Evolutionary conservation across 129 eudicot species (phyloP).

Genomic region (Pulicaria dysenterica): DNA sequence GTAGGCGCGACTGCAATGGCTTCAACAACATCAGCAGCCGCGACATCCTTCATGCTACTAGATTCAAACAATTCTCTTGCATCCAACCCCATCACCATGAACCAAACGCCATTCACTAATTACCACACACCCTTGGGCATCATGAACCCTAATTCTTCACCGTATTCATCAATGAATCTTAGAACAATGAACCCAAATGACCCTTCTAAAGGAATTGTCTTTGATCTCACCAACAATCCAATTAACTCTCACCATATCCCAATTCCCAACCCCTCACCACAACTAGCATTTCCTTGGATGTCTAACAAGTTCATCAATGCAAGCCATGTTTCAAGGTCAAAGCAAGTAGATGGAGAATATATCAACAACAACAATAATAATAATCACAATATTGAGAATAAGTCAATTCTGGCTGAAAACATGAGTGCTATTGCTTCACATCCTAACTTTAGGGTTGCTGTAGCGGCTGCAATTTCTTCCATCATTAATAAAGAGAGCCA

Average conservation of each 20-base stretch:
- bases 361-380: constrained; percentile 18
- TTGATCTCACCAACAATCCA: constrained; percentile 61
- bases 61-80: constrained; percentile 51
- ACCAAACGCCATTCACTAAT: constrained; percentile 39
- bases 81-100: constrained; percentile 31
- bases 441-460: constrained; percentile 93
- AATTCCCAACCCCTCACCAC: constrained; percentile 40
- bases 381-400: not conserved
- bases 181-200: constrained; percentile 50
- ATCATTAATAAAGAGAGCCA: constrained; percentile 71
- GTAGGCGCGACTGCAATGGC: constrained; percentile 95
- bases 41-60: constrained; percentile 52
- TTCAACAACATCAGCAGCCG: constrained; percentile 73
- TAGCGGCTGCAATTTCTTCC: constrained; percentile 87
- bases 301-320: constrained; percentile 39
- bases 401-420: constrained; percentile 57
- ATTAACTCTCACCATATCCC: constrained; percentile 39
- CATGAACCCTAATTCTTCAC: constrained; percentile 40
- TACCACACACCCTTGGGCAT: constrained; percentile 31
- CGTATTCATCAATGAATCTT: constrained; percentile 41
- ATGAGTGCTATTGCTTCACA: constrained; percentile 80
- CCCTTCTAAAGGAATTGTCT: constrained; percentile 64
- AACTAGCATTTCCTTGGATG: constrained; percentile 56
- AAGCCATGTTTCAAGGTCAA: constrained; percentile 29
- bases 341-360: constrained; percentile 27